Evolutionary conservation across 1,139 yeast genomes (phyloP), one percentile per base, ranked within the genome.

Genomic region (Wickerhamiella infanticola): DNA sequence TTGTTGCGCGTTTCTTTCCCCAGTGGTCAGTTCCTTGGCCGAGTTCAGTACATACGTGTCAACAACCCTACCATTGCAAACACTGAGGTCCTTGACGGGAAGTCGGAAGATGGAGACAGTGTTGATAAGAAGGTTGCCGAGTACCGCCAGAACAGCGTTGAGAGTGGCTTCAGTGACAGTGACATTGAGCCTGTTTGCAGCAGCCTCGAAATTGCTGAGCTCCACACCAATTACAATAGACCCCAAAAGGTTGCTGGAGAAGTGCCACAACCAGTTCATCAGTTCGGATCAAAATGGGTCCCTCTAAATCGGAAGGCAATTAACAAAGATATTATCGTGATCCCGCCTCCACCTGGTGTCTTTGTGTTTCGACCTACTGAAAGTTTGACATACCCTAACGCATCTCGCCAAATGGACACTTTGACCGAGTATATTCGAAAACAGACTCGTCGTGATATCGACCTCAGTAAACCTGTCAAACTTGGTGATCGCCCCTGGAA

Each of bases 331-430:
- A 64, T 85, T 29, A 59, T 65, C 2, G 75, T 88, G 6, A 62
- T 62, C 35, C 81, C 86, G 3, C 95, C 97, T 23, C 95, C 96
- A 36, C 86, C 90, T 1, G 95, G 96, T 25, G 88, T 86, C 13
- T 58, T 86, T 49, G 94, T 86, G 4, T 86, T 81, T 68, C 74
- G 93, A 57, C 84, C 94, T 43, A 67, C 78, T 37, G 96, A 86
- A 57, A 69, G 86, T 7, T 82, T 83, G 63, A 74, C 83, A 1
- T 86, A 85, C 63, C 79, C 94, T 45, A 86, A 86, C 61, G 72
- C 82, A 44, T 79, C 95, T 0, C 67, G 73, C 51, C 94, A 81
- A 62, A 69, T 75, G 42, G 95, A 86, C 55, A 63, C 64, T 37
- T 72, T 88, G 33, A 66, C 78, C 40, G 94, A 81, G 51, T 79